Base-by-base conservation (phyloP, 257 asterid species). In the Ajuga chamaepitys region DNA sequence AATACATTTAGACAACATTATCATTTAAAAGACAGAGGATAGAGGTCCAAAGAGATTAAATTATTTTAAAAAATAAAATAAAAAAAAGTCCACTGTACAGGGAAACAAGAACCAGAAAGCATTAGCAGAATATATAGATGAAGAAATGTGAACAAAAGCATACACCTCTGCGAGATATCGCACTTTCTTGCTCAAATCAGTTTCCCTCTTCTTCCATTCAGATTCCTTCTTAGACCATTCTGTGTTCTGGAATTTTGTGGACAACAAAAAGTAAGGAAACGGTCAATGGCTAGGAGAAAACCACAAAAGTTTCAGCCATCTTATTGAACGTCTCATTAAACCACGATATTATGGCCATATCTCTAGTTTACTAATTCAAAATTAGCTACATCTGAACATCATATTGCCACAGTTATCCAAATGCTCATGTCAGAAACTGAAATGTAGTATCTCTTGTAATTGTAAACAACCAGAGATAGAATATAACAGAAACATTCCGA, bases 131-230 rank as follows among this genome's bases (percentile, higher is more conserved):
- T 6, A 59, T 53, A 18, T 16, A 26, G 57, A 47, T 64, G 59
- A 52, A 60, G 50, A 26, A 20, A 26, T 40, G 52, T 50, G 41
- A 32, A 4, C 4, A 40, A 22, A 53, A 67, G 26, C 34, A 71
- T 55, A 54, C 67, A 80, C 99, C 96, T 83, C 82, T 70, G 62
- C 70, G 20, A 85, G 88, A 55, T 69, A 64, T 37, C 40, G 54
- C 72, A 87, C 75, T 83, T 84, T 80, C 75, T 46, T 55, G 63
- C 34, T 53, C 76, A 93, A 66, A 67, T 77, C 85, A 68, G 81
- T 76, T 78, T 85, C 96, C 75, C 63, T 83, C 74, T 78, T 84
- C 84, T 74, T 80, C 91, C 89, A 93, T 46, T 78, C 81, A n/a
- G 44, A 63, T 81, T 86, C 94, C 77, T 83, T 86, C 75, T 72